These are phyloP conservation scores for Aspergillus sp. DNA, from an alignment of 2,329 filamentous ascomycete genomes.

Conservation along the genomic window DNA sequence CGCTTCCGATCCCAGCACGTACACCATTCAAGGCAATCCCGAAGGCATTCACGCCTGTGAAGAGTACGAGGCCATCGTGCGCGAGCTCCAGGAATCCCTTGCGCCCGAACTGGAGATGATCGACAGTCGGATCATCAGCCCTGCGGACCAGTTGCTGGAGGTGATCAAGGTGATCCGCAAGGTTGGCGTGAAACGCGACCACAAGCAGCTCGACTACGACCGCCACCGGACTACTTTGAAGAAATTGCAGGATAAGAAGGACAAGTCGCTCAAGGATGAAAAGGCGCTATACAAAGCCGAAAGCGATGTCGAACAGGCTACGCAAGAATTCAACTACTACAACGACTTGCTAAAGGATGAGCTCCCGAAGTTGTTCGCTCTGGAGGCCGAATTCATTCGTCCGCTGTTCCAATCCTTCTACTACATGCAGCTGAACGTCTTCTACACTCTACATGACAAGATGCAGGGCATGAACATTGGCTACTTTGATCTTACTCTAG, in stretches of 20 bases:
- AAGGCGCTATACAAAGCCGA: conserved; percentile 96
- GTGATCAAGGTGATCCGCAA: conserved; percentile 96
- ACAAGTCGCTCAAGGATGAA: conserved; percentile 91
- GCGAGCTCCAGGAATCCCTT: conserved; percentile 80
- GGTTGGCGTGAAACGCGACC: conserved; percentile 78
- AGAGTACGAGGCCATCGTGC: conserved; percentile 87
- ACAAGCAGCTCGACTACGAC: conserved; percentile 96
- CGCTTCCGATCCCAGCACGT: conserved; percentile 82
- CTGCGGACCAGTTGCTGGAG: conserved; percentile 85
- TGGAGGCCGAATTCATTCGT: conserved; percentile 92
- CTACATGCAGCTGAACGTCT: conserved; percentile 99
- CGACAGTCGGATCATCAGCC: conserved; percentile 79
- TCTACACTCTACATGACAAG: conserved; percentile 94
- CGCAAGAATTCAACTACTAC: conserved; percentile 95
- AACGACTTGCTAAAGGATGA: conserved; percentile 96
- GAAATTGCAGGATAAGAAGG: conserved; percentile 96
- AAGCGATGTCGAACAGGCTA: conserved; percentile 80
- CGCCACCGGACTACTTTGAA: conserved; percentile 75
- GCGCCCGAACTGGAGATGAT: conserved; percentile 97
- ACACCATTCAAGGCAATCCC: conserved; percentile 74
- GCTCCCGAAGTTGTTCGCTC: conserved; percentile 78
- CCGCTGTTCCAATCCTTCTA: conserved; percentile 98
- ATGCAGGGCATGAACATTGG: conserved; percentile 98
- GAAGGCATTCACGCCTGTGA: conserved; percentile 94
- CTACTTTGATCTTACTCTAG: conserved; percentile 88